Evolutionary conservation across 2,329 filamentous ascomycete species (phyloP).

Genomic region (Cladosporium halotolerans): DNA sequence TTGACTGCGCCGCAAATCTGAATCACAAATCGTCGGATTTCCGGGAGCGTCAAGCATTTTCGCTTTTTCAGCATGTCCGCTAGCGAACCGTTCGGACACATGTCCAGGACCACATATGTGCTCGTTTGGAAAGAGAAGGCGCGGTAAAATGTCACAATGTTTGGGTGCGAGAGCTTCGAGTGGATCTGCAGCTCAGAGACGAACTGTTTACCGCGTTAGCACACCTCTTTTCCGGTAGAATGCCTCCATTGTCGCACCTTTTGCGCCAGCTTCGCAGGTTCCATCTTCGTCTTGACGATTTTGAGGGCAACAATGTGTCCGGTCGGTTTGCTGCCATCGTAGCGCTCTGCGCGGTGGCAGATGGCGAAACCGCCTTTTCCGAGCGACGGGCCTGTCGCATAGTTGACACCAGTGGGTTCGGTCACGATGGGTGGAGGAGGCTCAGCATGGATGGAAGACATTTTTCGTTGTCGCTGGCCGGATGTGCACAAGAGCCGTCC

Average conservation of each 20-base stretch:
- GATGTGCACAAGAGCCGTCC: slow-evolving; percentile 4
- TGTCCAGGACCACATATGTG: slow-evolving; percentile 88
- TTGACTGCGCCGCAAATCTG: slow-evolving; percentile 96
- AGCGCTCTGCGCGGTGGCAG: slow-evolving; percentile 66
- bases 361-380: slow-evolving; percentile 80
- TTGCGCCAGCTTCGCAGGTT: slow-evolving; percentile 71
- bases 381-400: slow-evolving; percentile 66
- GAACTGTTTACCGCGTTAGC: slow-evolving; percentile 44
- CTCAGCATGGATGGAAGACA: slow-evolving; percentile 43
- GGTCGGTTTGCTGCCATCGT: slow-evolving; percentile 48
- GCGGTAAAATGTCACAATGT: slow-evolving; percentile 91
- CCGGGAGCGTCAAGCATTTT: slow-evolving; percentile 83
- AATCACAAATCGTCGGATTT: slow-evolving; percentile 87
- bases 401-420: slow-evolving; percentile 65
- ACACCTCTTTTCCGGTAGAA: background rate
- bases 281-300: slow-evolving; percentile 77
- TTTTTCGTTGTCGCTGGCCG: slow-evolving; percentile 8
- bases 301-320: slow-evolving; percentile 69
- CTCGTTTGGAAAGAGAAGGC: slow-evolving; percentile 85
- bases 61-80: slow-evolving; percentile 97
- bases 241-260: slow-evolving; percentile 49
- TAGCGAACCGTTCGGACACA: slow-evolving; percentile 91
- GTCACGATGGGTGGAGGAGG: slow-evolving; percentile 52
- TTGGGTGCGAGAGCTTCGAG: slow-evolving; percentile 92
- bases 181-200: slow-evolving; percentile 90